Conservation (phyloP, 1,284 basidiomycete species). For the Cronartium quercuum region DNA sequence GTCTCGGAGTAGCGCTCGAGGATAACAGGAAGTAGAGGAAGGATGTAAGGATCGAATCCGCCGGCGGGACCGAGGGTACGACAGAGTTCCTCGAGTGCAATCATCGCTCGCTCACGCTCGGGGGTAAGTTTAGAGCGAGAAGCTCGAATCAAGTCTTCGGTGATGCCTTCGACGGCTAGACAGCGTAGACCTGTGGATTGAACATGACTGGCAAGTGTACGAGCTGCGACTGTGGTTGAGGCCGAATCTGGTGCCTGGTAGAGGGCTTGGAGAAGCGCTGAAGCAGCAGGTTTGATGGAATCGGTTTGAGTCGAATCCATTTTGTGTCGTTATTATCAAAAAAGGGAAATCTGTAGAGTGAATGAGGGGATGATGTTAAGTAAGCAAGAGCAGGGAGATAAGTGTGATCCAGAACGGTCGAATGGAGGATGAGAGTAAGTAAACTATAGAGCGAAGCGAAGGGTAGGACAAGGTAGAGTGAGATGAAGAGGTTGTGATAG, state of each 20-base stretch:
- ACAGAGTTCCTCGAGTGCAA: slow-evolving; percentile 55
- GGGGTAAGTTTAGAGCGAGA: slow-evolving; percentile 83
- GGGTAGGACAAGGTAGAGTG: too few relatives aligned
- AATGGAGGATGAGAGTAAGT: too few relatives aligned
- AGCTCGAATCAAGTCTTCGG: slow-evolving; percentile 52
- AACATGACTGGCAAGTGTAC: slow-evolving; percentile 49
- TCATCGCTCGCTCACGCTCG: slow-evolving; percentile 84
- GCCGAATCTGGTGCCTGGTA: slow-evolving; percentile 43
- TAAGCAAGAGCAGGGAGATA: too few relatives aligned
- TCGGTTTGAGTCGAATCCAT: not conserved
- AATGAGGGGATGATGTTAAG: slow-evolving; percentile 37
- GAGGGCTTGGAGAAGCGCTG: slow-evolving; percentile 46
- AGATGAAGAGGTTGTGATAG: too few relatives aligned
- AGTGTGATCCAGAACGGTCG: too few relatives aligned
- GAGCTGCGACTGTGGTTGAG: slow-evolving; percentile 47
- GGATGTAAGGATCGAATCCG: slow-evolving; percentile 71
- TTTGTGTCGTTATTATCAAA: not conserved
- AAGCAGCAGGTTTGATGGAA: slow-evolving; percentile 40
- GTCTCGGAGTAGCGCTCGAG: slow-evolving; percentile 90
- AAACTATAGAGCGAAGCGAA: too few relatives aligned
- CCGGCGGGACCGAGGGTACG: slow-evolving; percentile 63
- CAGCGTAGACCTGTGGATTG: slow-evolving; percentile 48
- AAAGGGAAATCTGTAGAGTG: slow-evolving; percentile 30
- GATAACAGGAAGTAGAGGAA: slow-evolving; percentile 69
- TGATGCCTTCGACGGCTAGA: slow-evolving; percentile 48